Evolutionary conservation across 2,329 filamentous ascomycete genomes (phyloP).

Genomic region (Beauveria australis): DNA sequence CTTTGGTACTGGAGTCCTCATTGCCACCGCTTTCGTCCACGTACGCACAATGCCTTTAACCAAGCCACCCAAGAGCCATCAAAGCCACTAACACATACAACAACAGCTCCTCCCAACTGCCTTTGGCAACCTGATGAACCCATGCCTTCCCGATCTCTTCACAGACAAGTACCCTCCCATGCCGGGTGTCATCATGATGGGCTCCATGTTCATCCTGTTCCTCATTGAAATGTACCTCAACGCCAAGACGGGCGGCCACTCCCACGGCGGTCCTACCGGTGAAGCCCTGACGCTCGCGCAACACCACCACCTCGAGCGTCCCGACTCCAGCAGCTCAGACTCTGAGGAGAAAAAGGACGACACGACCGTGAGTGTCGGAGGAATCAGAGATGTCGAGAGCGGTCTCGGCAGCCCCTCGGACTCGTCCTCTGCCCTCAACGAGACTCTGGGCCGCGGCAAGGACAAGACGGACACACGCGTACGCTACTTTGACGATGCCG

Average conservation of each 20-base stretch:
- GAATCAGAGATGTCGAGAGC: conserved; percentile 30
- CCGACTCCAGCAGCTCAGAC: background rate
- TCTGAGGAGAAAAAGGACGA: conserved; percentile 19
- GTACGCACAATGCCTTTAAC: conserved; percentile 25
- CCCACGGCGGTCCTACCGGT: conserved; percentile 48
- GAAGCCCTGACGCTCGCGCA: background rate
- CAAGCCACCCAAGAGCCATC: background rate
- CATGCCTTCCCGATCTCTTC: conserved; percentile 52
- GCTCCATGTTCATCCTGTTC: conserved; percentile 52
- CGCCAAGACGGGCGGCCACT: conserved; percentile 49
- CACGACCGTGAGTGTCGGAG: conserved; percentile 12
- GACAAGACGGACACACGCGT: background rate
- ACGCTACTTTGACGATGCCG: conserved; percentile 30
- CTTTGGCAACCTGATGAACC: conserved; percentile 43
- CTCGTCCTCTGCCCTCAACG: background rate
- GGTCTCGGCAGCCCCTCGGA: background rate
- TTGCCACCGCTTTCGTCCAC: conserved; percentile 68
- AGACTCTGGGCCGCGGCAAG: conserved; percentile 9
- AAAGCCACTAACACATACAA: background rate
- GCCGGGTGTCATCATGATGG: conserved; percentile 59
- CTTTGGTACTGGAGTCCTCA: conserved; percentile 63
- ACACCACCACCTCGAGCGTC: conserved; percentile 2
- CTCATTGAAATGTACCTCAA: conserved; percentile 55
- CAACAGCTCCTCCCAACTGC: conserved; percentile 49
- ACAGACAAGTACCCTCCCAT: conserved; percentile 52